Percentiles rank a stretch among this genome's conserved stretches.
phyloP scores from a whole-genome alignment of 2,329 filamentous ascomycete species.

The Alternaria sp. region DNA sequence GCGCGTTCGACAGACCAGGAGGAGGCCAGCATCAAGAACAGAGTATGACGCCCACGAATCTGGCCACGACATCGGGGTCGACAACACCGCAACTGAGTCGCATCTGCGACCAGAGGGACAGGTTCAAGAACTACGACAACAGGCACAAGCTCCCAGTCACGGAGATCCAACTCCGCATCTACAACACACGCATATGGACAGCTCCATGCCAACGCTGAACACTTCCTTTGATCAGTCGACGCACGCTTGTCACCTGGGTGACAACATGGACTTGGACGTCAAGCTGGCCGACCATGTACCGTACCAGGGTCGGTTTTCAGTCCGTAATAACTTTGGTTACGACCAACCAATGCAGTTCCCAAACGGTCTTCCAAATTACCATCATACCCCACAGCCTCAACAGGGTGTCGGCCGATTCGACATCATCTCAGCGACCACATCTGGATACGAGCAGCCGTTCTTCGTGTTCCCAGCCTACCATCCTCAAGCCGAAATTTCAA shows the following conservation, averaged over 20 bases:
- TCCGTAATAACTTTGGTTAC: constrained; percentile 6
- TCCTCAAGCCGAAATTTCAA: background rate
- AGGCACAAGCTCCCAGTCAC: background rate
- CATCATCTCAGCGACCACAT: background rate
- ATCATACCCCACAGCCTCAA: constrained; percentile 1
- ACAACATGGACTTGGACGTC: constrained; percentile 21
- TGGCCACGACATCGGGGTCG: constrained; percentile 35
- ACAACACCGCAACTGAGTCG: constrained; percentile 20
- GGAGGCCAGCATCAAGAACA: background rate
- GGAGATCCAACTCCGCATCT: background rate
- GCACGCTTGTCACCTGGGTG: constrained; percentile 11
- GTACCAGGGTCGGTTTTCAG: constrained; percentile 5
- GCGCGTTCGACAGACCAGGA: constrained; percentile 19
- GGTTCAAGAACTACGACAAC: background rate
- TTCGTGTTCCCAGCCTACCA: constrained; percentile 17
- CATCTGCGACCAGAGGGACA: background rate
- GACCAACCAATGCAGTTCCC: constrained; percentile 17
- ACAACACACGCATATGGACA: constrained; percentile 1
- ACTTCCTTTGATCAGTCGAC: constrained; percentile 21
- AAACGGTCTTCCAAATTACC: constrained; percentile 8
- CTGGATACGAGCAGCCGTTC: constrained; percentile 19
- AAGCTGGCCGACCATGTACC: constrained; percentile 13
- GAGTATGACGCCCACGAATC: constrained; percentile 17
- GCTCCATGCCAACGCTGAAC: constrained; percentile 1
- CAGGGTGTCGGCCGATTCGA: background rate